Evolutionary conservation across 139 green algal species (phyloP).

Genomic region (Micromonas commoda): DNA sequence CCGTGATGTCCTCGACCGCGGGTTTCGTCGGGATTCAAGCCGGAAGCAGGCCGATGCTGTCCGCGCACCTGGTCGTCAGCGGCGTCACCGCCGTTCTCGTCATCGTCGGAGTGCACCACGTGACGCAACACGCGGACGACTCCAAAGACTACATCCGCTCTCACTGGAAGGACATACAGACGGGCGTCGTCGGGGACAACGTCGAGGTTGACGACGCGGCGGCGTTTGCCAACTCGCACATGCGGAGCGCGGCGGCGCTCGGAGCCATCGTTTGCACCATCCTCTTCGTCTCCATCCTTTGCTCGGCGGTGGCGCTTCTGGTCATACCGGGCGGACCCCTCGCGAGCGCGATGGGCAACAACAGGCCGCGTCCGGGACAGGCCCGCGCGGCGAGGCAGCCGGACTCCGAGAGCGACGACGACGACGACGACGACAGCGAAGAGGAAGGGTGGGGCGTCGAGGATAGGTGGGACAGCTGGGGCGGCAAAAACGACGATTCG

Average conservation of each 20-base stretch:
- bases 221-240: background rate
- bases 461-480: background rate
- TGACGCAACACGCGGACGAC: background rate
- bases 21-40: background rate
- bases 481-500: background rate
- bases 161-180: conserved; percentile 10
- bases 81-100: background rate
- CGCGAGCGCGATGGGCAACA: too few relatives aligned
- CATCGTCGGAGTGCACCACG: background rate
- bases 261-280: background rate
- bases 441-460: background rate
- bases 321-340: too few relatives aligned
- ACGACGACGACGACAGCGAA: background rate
- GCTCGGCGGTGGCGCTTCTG: background rate
- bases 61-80: conserved; percentile 1
- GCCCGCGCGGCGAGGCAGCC: background rate
- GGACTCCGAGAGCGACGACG: background rate
- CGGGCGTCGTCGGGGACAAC: background rate
- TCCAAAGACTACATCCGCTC: background rate
- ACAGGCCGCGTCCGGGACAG: too few relatives aligned
- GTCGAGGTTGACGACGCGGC: background rate
- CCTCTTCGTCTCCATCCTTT: background rate
- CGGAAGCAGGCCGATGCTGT: background rate
- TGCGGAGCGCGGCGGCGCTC: conserved; percentile 1
- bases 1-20: background rate